Evolutionary conservation across 345 rosid species (phyloP).

Genomic region (Erucastrum elatum): DNA sequence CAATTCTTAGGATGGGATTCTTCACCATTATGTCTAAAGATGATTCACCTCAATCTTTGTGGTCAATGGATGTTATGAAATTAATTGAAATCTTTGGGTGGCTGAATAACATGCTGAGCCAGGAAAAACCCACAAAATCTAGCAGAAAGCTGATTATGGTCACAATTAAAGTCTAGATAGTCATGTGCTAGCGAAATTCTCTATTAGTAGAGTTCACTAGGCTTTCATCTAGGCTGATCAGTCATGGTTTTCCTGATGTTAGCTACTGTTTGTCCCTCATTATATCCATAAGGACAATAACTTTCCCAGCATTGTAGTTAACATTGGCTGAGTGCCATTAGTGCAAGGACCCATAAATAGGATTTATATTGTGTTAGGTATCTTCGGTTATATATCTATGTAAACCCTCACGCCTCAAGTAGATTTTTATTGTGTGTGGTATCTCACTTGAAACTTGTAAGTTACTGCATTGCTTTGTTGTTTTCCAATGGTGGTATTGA

Average conservation of each 20-base stretch:
- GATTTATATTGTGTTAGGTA: not conserved
- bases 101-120: constrained; percentile 4
- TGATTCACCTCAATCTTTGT: not conserved
- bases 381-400: not conserved
- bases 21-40: not conserved
- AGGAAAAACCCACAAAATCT: not conserved
- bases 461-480: not conserved
- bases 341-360: not conserved
- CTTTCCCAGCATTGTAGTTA: not conserved
- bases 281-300: not conserved
- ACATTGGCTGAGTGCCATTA: not conserved
- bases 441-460: not conserved
- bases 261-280: too few relatives aligned
- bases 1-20: not conserved
- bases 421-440: not conserved
- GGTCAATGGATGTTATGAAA: not conserved
- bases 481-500: not conserved
- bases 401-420: not conserved
- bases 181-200: not conserved
- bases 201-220: not conserved
- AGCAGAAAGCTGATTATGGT: not conserved
- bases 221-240: not conserved
- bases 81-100: not conserved
- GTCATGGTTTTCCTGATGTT: too few relatives aligned
- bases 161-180: not conserved